Evolutionary conservation across 108 stramenopile species (phyloP), one percentile per base, ranked within the genome.

Genomic region (Skeletonema costatum): DNA sequence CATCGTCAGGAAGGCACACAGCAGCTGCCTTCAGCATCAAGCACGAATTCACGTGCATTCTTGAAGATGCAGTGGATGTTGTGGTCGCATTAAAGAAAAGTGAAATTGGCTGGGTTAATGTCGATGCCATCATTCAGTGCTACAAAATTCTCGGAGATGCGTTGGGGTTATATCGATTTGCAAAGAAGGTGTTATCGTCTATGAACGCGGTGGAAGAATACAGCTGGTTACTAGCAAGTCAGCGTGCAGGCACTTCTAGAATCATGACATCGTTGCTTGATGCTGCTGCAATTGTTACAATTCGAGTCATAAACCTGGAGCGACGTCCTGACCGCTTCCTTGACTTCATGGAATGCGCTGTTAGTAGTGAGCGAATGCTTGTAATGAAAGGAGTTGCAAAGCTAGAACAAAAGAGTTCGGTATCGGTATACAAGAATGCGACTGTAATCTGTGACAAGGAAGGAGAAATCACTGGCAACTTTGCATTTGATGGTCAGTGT

Each of bases 401-500:
- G 2, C 36, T 71, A 38, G 77, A 32, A 42, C 59, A 5, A 5
- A 74, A 75, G 42, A 35, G 17, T 69, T 60, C 12, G 25, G 32
- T 53, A 2, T 41, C 30, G 14, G 9, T 35, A 42, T 2, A 32
- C 32, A 19, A 44, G 4, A 74, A 56, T 29, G 60, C 61, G 31
- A 32, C 3, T 53, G 53, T 30, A 29, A n/a, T 50, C 17, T 13
- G 56, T 35, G 53, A 33, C 12, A 38, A 78, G n/a, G 60, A 72
- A 5, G 66, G 64, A n/a, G 78, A 61, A n/a, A 86, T 83, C 68
- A 60, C 58, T 30, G 89, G 89, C 10, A n/a, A 61, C 29, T 70
- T 81, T 67, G 94, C 92, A 9, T 81, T 90, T 75, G 94, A 95
- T 84, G 92, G 94, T 10, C 61, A 73, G 58, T 81, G 81, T 32